phyloP scores from a whole-genome alignment of 306 rosid species.

The Malus sylvestris region DNA sequence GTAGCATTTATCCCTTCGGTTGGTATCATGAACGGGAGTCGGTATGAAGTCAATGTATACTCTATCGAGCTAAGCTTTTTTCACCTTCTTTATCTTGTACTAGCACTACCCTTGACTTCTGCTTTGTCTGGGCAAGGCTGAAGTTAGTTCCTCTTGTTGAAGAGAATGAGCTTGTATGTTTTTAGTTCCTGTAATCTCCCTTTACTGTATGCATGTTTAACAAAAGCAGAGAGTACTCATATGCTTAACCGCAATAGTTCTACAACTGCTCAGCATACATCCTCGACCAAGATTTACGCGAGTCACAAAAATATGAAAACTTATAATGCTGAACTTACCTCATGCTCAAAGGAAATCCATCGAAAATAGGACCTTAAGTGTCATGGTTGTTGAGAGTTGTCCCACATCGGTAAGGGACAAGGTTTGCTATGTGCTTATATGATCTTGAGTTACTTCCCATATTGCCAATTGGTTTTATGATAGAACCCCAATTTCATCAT shows the following conservation, averaged over 20 bases:
- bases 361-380: background rate
- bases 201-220: background rate
- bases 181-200: slow-evolving; percentile 4
- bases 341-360: background rate
- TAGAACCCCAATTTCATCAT: no score
- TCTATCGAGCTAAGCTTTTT: background rate
- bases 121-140: background rate
- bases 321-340: background rate
- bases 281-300: background rate
- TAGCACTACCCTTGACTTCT: background rate
- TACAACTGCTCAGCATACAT: background rate
- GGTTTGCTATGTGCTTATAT: no score
- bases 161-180: background rate
- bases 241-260: background rate
- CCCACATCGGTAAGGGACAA: no score
- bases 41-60: no score
- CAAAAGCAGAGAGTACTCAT: background rate
- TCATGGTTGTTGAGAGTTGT: no score
- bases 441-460: no score
- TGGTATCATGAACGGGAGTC: background rate
- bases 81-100: background rate
- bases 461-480: no score
- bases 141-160: background rate
- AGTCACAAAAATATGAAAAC: background rate
- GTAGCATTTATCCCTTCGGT: background rate